Evolutionary conservation across 495 filamentous ascomycete species (phyloP), one percentile per base, ranked within the genome.

Genomic region (Xeromyces bisporus): DNA sequence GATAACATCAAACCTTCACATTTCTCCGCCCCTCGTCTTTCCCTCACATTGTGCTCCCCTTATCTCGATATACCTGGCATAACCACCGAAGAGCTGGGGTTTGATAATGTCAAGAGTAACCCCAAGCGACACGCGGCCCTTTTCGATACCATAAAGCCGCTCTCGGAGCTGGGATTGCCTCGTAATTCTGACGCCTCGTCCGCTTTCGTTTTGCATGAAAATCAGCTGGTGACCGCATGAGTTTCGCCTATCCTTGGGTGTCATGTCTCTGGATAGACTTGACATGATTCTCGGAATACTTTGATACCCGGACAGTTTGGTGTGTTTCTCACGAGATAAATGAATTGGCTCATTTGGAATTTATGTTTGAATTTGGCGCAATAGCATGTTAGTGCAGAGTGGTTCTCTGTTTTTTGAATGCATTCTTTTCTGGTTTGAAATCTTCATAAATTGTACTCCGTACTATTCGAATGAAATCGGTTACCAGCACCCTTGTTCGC

Each of bases 341-440:
- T 34, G 66, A 69, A 31, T 38, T 69, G 23, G 62, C 58, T 31
- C 67, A 69, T 35, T 46, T 68, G 36, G 62, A 60, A 34, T 51
- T 55, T n/a, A 53, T 64, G 39, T 68, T 69, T 23, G 55, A 60
- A 32, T 45, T 49, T 38, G 51, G 53, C 26, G 41, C 48, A 46
- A 32, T n/a, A n/a, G n/a, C n/a, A n/a, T 41, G 31, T 21, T 48
- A 29, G 26, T 32, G 12, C 21, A 13, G 12, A 12, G n/a, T 1
- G 24, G 6, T 3, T 8, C 26, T 4, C 18, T n/a, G n/a, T 31
- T 13, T 25, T 31, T 27, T 34, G 13, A 8, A 23, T 31, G 25
- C 33, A 29, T 23, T 31, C 21, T 6, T 10, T 11, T 33, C 11
- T 32, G 20, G 20, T 16, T 32, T 30, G 32, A 7, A 24, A n/a